Percentiles rank a stretch among this genome's conserved stretches.
Conservation (phyloP, 768 basidiomycete species). For the Leccinum boreale region DNA sequence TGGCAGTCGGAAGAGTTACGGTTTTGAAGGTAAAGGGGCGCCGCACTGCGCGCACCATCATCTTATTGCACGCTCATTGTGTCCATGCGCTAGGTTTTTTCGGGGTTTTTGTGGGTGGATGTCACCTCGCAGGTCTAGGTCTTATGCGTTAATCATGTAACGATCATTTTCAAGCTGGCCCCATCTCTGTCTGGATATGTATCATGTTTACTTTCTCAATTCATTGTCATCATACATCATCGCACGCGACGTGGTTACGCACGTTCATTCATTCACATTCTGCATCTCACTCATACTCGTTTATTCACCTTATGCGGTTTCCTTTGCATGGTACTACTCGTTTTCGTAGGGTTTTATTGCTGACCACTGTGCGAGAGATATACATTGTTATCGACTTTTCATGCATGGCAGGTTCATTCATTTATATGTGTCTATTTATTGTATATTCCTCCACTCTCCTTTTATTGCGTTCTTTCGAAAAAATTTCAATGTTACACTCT, state of each 20-base stretch:
- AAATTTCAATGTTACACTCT: background rate
- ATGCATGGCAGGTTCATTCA: conserved; percentile 1
- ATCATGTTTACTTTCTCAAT: background rate
- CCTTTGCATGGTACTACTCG: background rate
- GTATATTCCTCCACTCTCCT: background rate
- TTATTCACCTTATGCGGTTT: background rate
- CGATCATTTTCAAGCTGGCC: conserved; percentile 5
- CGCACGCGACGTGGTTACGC: conserved; percentile 10
- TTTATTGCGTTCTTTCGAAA: background rate
- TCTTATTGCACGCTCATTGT: background rate
- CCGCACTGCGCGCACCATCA: background rate
- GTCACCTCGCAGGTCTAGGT: conserved; percentile 16
- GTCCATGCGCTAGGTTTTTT: conserved; percentile 1
- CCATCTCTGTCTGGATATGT: conserved; percentile 7
- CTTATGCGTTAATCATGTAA: conserved; percentile 13
- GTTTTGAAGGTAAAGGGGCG: conserved; percentile 14
- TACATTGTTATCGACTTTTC: conserved; percentile 4
- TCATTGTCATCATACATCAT: conserved; percentile 18
- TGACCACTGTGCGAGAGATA: background rate
- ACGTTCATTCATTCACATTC: conserved; percentile 13
- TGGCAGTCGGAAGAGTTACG: conserved; percentile 27
- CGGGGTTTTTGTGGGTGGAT: conserved; percentile 6
- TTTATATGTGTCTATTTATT: conserved; percentile 3
- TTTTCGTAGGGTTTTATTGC: background rate
- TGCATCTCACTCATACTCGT: conserved; percentile 7